Evolutionary conservation across 371 early-diverging fungal species (phyloP), one percentile per base, ranked within the genome.

Genomic region (Syncephalastrum sp.): DNA sequence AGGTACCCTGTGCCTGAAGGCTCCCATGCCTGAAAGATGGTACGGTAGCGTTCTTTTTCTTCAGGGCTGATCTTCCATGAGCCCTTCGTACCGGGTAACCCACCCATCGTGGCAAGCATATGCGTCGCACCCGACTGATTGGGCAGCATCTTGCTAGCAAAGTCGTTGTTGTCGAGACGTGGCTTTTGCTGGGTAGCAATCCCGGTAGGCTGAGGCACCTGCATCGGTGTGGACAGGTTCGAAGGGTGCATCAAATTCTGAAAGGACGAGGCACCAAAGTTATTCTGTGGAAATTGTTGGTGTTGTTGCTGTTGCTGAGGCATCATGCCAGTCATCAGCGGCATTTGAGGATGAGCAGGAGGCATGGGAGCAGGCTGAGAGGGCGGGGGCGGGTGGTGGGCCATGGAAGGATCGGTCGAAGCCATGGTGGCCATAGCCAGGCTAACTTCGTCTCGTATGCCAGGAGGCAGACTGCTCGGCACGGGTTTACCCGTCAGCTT

Each of bases 11-110:
- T 77, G 17, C 82, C 84, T n/a, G 83, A 78, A 0, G 82, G 77
- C 60, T 95, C 95, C 90, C 92, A 94, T 4, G 87, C 87, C 38
- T 84, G 80, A 68, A 96, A 96, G 50, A 93, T 88, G 21, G 83
- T 80, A 53, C 91, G 89, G 61, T 93, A 94, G 27, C 84, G 82
- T 4, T 83, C 84, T 61, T 88, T 88, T 61, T 96, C 97, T 19
- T 83, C 82, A 4, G 83, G 80, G 12, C 89, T 81, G 25, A 96
- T 90, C 19, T 88, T 90, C 96, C 94, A 94, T 42, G 74, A 67
- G 5, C 71, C 56, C n/a, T 47, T 53, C 4, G 65, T 60, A 7
- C 45, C 43, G 14, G 63, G 63, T 13, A 66, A 68, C 4, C 67
- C 51, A 41, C 62, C 57, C 41, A 71, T 69, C 15, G 63, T 54